Evolutionary conservation across 495 filamentous ascomycete species (phyloP), one percentile per base, ranked within the genome.

Genomic region (Trichoderma gamsii): DNA sequence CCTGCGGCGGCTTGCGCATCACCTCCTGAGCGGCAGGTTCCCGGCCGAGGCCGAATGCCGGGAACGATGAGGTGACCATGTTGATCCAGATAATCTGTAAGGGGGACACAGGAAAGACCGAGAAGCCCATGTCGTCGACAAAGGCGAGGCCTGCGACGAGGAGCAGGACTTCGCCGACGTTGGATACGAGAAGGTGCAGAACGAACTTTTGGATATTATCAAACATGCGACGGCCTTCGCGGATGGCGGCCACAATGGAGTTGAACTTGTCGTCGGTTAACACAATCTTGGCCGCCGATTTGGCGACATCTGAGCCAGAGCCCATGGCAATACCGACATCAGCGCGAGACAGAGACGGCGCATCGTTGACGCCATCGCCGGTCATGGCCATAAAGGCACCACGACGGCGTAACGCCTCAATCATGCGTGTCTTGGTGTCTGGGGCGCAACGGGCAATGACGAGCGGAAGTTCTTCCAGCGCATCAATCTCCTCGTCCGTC

Each of bases 301-400:
- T 96, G 32, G 92, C 92, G n/a, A 96, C 92, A 70, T 96, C 93
- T 29, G 89, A 92, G 5, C 92, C 93, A 59, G 88, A 85, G 16
- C 91, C 91, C 90, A 94, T 93, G 25, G 91, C 91, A 68, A 95
- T 95, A 35, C 91, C 91, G 9, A 93, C 90, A 71, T 95, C 91
- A 4, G 92, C 89, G 27, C 86, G 80, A 69, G 88, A 89, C 35
- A 96, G 80, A 13, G 89, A 90, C 0, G 92, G 92, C 0, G 90
- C 90, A 70, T 96, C 91, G 71, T 96, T 96, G 64, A 96, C 92
- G 6, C 92, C 91, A 73, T 96, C 92, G 16, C 91, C 86, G 7
- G 85, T 88, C 85, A 88, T 88, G 64, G 83, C 84, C 77, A 84
- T 86, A 71, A 82, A 89, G 25, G 78, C 75, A 5, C 82, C 76